Percentiles rank a stretch among this genome's conserved stretches.
Conservation (phyloP, 192 early-diverging fungal genomes). For the Entomortierella chlamydospora region DNA sequence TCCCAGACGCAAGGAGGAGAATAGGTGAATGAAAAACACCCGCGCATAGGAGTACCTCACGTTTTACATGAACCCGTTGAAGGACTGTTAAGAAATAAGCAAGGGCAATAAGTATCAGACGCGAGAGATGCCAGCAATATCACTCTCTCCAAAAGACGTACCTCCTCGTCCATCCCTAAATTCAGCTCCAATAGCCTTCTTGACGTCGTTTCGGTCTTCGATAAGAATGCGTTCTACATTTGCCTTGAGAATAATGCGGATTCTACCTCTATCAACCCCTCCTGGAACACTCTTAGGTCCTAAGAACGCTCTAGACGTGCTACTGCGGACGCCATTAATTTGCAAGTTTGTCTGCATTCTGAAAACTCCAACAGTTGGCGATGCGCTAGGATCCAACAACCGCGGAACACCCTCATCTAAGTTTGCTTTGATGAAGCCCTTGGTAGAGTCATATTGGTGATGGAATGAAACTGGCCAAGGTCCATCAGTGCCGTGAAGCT, state of each 20-base stretch:
- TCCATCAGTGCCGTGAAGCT: constrained; percentile 29
- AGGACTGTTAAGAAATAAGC: constrained; percentile 4
- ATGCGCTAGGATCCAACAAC: constrained; percentile 4
- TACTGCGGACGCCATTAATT: constrained; percentile 4
- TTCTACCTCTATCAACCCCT: constrained; percentile 6
- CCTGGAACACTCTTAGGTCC: constrained; percentile 27
- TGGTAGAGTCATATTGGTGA: not conserved
- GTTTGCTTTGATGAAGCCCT: constrained; percentile 22
- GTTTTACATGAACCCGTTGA: constrained; percentile 5
- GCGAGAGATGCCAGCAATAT: not conserved
- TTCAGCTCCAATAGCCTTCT: constrained; percentile 17
- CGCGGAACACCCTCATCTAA: not conserved
- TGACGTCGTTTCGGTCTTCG: not conserved
- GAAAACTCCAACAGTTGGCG: constrained; percentile 10
- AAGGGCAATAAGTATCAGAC: not conserved
- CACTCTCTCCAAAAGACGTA: not conserved
- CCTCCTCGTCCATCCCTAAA: constrained; percentile 20
- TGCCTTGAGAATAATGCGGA: constrained; percentile 13
- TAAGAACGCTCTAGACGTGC: constrained; percentile 18
- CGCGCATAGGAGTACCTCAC: constrained; percentile 55
- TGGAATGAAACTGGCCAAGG: constrained; percentile 27
- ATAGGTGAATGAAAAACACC: constrained; percentile 47
- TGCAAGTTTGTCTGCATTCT: constrained; percentile 12
- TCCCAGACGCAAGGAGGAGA: constrained; percentile 52
- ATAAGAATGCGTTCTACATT: constrained; percentile 13